These are phyloP conservation scores for Coniferiporia sulphurascens DNA, from an alignment of 1,284 basidiomycete species.

Conservation along the genomic window DNA sequence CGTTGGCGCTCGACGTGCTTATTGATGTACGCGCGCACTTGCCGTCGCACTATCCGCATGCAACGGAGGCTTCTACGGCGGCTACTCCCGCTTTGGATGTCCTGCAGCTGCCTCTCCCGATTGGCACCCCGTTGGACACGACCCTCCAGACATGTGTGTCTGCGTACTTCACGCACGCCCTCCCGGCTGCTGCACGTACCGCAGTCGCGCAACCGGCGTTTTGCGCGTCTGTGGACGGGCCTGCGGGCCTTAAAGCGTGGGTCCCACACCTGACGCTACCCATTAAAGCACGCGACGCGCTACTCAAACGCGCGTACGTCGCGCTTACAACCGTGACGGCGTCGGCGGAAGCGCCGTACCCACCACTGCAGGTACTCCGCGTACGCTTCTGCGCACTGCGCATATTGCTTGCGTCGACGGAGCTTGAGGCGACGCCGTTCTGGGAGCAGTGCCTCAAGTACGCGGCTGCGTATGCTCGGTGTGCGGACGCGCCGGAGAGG, in stretches of 20 bases:
- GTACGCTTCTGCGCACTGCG: conserved; percentile 42
- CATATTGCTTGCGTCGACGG: conserved; percentile 1
- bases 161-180: conserved; percentile 51
- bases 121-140: conserved; percentile 29
- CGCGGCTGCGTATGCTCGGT: conserved; percentile 16
- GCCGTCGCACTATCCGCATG: conserved; percentile 25
- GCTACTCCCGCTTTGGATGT: conserved; percentile 26
- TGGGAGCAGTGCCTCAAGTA: conserved; percentile 21
- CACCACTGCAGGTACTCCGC: conserved; percentile 34
- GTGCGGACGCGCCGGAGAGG: conserved; percentile 6
- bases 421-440: conserved; percentile 11
- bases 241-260: conserved; percentile 51
- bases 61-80: not conserved
- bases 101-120: conserved; percentile 44
- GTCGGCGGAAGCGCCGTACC: conserved; percentile 19
- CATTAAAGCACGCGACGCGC: conserved; percentile 48
- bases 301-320: conserved; percentile 56
- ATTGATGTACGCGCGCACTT: conserved; percentile 43
- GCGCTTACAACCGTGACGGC: conserved; percentile 37
- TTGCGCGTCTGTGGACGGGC: conserved; percentile 31
- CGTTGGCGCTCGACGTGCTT: conserved; percentile 41
- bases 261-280: conserved; percentile 41
- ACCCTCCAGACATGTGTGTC: conserved; percentile 49
- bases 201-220: conserved; percentile 29
- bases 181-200: conserved; percentile 36